phyloP scores from a whole-genome alignment of 1,139 yeast species.

The Geotrichum aggregatum region DNA sequence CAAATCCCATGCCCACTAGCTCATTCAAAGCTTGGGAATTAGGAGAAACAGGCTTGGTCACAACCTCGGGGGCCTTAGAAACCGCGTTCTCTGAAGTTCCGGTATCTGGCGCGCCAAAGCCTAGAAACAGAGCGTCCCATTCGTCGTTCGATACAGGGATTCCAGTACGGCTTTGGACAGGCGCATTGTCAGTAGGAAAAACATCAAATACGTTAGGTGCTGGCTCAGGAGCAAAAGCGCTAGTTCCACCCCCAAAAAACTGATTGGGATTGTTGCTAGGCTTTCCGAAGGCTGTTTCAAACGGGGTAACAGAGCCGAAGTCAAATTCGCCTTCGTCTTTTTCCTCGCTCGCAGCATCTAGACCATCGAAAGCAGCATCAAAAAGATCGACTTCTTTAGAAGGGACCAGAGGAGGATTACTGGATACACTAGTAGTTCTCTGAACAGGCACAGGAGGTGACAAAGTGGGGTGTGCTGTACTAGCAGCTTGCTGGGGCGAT shows the following conservation, averaged over 20 bases:
- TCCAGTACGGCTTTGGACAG: neutral
- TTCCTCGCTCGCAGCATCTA: conserved; percentile 7
- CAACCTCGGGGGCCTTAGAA: too few relatives aligned
- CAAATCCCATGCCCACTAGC: conserved; percentile 86
- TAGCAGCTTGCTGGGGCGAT: neutral
- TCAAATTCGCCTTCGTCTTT: neutral
- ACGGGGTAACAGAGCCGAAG: neutral
- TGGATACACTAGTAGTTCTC: conserved; percentile 22
- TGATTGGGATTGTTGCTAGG: neutral
- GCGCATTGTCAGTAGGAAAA: conserved; percentile 7
- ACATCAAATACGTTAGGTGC: conserved; percentile 6
- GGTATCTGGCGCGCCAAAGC: conserved; percentile 42
- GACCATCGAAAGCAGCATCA: conserved; percentile 8
- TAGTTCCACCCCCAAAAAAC: conserved; percentile 3
- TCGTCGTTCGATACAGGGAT: conserved; percentile 49
- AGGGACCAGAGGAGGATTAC: conserved; percentile 27
- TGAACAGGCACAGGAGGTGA: conserved; percentile 16
- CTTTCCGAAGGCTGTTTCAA: neutral
- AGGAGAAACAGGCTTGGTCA: conserved; percentile 19
- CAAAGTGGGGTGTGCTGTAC: conserved; percentile 8
- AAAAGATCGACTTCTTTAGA: neutral
- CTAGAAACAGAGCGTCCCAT: conserved; percentile 93
- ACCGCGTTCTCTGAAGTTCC: conserved; percentile 14
- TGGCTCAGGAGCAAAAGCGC: neutral
- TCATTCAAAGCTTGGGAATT: conserved; percentile 49